Evolutionary conservation across 495 filamentous ascomycete species (phyloP).

Genomic region (Annulohypoxylon stygium): DNA sequence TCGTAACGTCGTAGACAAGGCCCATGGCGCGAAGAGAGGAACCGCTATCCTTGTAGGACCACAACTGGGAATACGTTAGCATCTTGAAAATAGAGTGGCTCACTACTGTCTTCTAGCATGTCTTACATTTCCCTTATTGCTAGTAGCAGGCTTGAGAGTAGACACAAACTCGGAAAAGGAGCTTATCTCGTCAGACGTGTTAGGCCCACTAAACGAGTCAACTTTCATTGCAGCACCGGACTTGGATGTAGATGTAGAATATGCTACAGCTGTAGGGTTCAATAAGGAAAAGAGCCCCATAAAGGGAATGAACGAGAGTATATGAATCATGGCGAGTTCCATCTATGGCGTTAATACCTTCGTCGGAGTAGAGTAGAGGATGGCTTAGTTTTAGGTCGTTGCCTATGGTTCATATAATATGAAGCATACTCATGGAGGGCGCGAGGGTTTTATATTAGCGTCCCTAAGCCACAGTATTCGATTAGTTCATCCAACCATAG

Average conservation of each 20-base stretch:
- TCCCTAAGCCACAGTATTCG: no score
- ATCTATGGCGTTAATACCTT: conserved; percentile 40
- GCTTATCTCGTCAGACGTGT: background rate
- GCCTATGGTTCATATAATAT: no score
- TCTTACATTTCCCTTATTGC: background rate
- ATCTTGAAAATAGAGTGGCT: background rate
- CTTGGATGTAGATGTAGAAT: background rate
- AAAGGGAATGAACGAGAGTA: background rate
- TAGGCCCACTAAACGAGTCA: background rate
- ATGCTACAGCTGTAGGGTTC: no score
- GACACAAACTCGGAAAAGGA: background rate
- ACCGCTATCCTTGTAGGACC: background rate
- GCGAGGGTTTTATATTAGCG: no score
- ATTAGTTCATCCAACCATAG: no score
- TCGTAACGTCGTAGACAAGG: background rate
- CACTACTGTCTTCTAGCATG: background rate
- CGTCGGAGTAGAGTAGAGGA: background rate
- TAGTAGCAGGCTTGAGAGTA: background rate
- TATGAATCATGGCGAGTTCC: background rate
- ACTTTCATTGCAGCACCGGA: background rate
- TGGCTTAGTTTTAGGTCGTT: background rate
- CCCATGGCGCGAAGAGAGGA: background rate
- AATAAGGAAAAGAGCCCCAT: background rate
- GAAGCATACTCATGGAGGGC: background rate
- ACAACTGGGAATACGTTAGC: background rate